phyloP scores from a whole-genome alignment of 352 stramenopile species.

The Peronospora destructor region DNA sequence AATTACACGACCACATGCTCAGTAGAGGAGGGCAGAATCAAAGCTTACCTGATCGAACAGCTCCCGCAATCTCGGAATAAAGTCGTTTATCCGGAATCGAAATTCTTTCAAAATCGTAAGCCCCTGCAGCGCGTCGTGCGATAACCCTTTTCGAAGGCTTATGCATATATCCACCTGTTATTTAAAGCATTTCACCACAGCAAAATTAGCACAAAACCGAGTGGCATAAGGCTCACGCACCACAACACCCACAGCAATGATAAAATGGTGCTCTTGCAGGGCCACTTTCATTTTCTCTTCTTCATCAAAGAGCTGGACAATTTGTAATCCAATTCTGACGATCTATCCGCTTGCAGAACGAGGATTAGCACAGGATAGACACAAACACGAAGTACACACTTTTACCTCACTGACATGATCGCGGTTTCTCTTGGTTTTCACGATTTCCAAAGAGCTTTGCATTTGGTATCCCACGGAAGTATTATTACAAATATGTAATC shows the following conservation, averaged over 20 bases:
- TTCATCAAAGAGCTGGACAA: constrained; percentile 72
- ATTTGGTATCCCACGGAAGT: background rate
- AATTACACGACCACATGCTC: background rate
- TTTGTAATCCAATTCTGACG: constrained; percentile 35
- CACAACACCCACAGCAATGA: constrained; percentile 41
- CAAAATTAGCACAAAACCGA: background rate
- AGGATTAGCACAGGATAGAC: constrained; percentile 1
- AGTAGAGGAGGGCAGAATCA: background rate
- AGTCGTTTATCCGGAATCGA: constrained; percentile 55
- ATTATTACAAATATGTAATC: background rate
- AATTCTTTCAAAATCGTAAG: constrained; percentile 60
- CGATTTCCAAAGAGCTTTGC: constrained; percentile 65
- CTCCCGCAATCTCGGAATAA: constrained; percentile 56
- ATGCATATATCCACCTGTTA: constrained; percentile 70
- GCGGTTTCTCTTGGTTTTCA: constrained; percentile 78
- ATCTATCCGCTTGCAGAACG: constrained; percentile 14
- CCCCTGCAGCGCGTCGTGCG: constrained; percentile 35
- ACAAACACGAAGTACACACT: background rate
- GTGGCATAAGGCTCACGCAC: background rate
- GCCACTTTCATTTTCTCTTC: constrained; percentile 72
- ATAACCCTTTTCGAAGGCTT: constrained; percentile 42
- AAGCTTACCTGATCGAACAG: constrained; percentile 66
- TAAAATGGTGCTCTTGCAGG: constrained; percentile 57
- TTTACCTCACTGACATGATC: constrained; percentile 67
- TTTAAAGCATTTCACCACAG: background rate